Evolutionary conservation across 2,329 filamentous ascomycete genomes (phyloP), one percentile per base, ranked within the genome.

Genomic region (Xylariales sp.): DNA sequence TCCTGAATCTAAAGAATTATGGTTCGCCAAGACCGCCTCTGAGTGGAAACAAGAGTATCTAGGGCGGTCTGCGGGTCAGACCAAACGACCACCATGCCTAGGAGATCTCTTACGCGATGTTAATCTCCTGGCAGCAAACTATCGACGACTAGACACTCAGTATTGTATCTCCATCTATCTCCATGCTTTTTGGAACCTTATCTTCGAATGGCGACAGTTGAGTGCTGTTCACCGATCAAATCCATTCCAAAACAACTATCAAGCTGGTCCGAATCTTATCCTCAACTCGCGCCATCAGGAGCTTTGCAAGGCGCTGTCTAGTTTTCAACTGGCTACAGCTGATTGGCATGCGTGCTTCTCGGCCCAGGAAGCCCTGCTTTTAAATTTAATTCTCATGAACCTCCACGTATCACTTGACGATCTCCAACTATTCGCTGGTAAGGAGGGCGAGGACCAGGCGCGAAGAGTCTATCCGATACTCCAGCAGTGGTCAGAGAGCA

Each of bases 381-480:
- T 86, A 8, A 82, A 86, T 72, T 80, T 90, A 0, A 80, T 91
- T 10, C 80, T 89, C 64, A 86, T 91, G 82, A 86, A 91, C 73
- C 81, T 91, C 4, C 86, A 91, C 75, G 84, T 90, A 50, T 88
- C 87, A 0, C 80, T 91, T 2, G 86, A 90, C 70, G 89, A 91
- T 65, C 80, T 92, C 16, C 89, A 91, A 73, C 83, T 90, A 3
- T 91, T 92, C 70, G 87, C 88, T 0, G 90, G 90, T 5, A 89
- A 90, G 50, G 89, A 90, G 70, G 89, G 88, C 30, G 86, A 89
- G 68, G 89, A 90, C 41, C 87, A 91, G 74, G 89, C 90, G 3
- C 83, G 86, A 3, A 80, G 84, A 6, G 83, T 89, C 14, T 89
- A 89, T 69, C 85, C 87, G 0, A 80, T 84, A 0, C 80, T 91